Base-by-base conservation (phyloP, 768 basidiomycete species). In the Pisolithus microcarpus region DNA sequence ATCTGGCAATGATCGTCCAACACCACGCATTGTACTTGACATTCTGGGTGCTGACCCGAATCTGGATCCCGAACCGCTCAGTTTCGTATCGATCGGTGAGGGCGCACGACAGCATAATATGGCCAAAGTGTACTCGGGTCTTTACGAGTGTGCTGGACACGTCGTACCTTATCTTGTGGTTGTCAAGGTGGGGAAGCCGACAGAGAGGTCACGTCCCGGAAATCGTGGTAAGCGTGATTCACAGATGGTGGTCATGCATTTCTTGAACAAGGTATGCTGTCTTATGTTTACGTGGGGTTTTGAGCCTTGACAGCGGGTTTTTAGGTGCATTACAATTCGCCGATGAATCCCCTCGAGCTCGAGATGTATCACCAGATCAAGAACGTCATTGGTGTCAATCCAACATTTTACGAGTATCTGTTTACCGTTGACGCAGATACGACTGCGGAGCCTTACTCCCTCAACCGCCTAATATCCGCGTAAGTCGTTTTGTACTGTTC, bases 351-450 rank as follows among this genome's bases (percentile, higher is more conserved):
- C 1, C 70, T 95, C 55, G 96, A 99, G 70, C 71, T 99, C 48
- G 96, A 99, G 73, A 95, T 99, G 74, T 98, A 93, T 64, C 96
- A 98, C 66, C 96, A 99, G 69, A 93, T 98, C 77, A 92, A 97
- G 79, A 99, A 99, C 62, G 93, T 98, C 49, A 97, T 99, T 60
- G 96, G 96, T 68, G 92, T 99, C 62, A 96, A 99, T 69, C 96
- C 95, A 2, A 85, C 91, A 0, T 97, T 98, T 72, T 99, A 98
- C 70, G 96, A 98, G 70, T 97, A 94, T 61, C 58, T 93, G 54
- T 87, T 95, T 72, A 92, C 83, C 65, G 81, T 96, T 38, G 92
- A 96, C 69, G 92, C 93, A 55, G 92, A 96, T 77, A 99, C 96
- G 1, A 89, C 87, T 8, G 93, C 95, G 36, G 84, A 92, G 48